phyloP scores from a whole-genome alignment of 257 asterid species.

The Cruciata laevipes region DNA sequence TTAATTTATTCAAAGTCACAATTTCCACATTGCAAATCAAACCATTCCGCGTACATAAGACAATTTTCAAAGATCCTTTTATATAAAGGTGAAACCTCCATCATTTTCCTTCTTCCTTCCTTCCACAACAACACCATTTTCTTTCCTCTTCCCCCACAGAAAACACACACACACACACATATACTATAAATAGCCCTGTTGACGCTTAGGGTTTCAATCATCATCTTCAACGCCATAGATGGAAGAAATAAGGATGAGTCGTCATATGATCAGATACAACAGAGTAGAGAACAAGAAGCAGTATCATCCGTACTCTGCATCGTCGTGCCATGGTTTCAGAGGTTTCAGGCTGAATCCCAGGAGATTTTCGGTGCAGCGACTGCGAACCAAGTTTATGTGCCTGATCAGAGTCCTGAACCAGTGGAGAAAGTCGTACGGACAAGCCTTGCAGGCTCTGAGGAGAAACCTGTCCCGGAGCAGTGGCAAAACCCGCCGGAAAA shows the following conservation, averaged over 20 bases:
- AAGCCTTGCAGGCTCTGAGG: conserved; percentile 17
- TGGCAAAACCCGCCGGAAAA: background rate
- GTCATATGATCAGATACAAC: conserved; percentile 22
- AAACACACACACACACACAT: background rate
- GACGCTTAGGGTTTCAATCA: background rate
- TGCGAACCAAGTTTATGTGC: conserved; percentile 30
- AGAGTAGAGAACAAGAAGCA: conserved; percentile 28
- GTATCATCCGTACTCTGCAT: background rate
- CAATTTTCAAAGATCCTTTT: background rate
- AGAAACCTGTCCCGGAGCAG: conserved; percentile 11
- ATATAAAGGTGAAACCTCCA: conserved; percentile 2
- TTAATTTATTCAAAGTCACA: conserved; percentile 1
- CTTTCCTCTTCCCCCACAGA: background rate
- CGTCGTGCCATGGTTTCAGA: conserved; percentile 22
- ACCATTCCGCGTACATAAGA: conserved; percentile 21
- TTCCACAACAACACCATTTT: conserved; percentile 14
- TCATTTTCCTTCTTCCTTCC: conserved; percentile 16
- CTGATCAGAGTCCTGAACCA: conserved; percentile 23
- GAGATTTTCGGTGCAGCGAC: conserved; percentile 32
- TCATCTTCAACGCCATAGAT: background rate
- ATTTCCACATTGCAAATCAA: conserved; percentile 16
- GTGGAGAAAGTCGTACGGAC: conserved; percentile 22
- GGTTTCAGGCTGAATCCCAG: conserved; percentile 36
- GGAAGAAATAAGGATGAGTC: conserved; percentile 5
- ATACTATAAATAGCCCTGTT: background rate